Conservation (phyloP, 495 filamentous ascomycete genomes). For the Lasiosphaeris hirsuta region DNA sequence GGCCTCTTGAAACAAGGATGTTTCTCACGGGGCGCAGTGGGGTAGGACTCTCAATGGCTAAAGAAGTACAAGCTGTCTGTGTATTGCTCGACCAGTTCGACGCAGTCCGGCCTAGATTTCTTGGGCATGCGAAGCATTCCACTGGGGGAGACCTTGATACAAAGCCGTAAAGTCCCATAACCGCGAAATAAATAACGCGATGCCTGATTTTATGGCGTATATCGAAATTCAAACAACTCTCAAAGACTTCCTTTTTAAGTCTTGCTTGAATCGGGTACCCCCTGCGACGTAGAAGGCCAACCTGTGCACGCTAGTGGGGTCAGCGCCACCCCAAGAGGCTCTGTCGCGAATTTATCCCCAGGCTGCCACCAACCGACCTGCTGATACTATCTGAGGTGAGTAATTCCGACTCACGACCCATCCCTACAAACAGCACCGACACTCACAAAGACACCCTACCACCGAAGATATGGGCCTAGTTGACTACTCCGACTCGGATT, state of each 20-base stretch:
- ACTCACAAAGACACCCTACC: neutral
- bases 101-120: too few relatives aligned
- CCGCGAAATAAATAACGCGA: neutral
- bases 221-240: too few relatives aligned
- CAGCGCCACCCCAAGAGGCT: neutral
- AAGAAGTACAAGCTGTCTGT: too few relatives aligned
- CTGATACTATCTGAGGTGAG: too few relatives aligned
- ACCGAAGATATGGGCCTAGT: constrained; percentile 63
- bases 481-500: constrained; percentile 83
- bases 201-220: too few relatives aligned
- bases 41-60: neutral
- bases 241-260: neutral
- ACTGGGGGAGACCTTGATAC: too few relatives aligned
- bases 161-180: too few relatives aligned
- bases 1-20: constrained; percentile 5
- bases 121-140: too few relatives aligned
- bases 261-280: neutral
- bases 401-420: neutral
- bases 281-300: too few relatives aligned
- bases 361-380: neutral
- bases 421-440: neutral
- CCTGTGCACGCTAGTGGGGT: neutral
- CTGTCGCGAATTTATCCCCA: too few relatives aligned
- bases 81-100: too few relatives aligned
- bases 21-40: neutral